Base-by-base conservation (phyloP, 2,329 filamentous ascomycete species). In the Cladophialophora yegresii region DNA sequence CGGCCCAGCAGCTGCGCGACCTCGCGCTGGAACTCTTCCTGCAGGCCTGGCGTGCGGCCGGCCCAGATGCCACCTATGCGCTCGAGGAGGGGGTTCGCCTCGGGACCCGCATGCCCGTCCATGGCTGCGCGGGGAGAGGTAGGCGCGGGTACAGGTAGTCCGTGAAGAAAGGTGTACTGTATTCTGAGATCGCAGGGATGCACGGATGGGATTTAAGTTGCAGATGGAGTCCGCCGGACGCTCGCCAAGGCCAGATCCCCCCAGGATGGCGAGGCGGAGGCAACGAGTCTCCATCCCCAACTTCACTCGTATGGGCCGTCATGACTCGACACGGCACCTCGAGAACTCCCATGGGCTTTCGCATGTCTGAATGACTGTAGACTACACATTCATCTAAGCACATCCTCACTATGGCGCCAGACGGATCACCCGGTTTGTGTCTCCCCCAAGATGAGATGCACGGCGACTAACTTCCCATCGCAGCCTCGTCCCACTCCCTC, bases 1-100 rank as follows among this genome's bases (percentile, higher is more conserved):
- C 92, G 85, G 20, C 84, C 83, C n/a, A 99, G 85, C 51, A 97
- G 83, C 5, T 82, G 74, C 28, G 91, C 89, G 64, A 96, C 91
- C 74, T 92, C 89, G 65, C 81, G 80, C 65, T 89, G 89, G 77
- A 96, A 86, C 20, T 79, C 73, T 54, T 80, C 73, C 54, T 89
- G 82, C 12, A 91, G 80, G 0, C 84, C 78, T n/a, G 81, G 82
- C 22, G 28, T 16, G 8, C 22, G 43, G 22, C 85, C 82, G 57
- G 87, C 85, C 75, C 86, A 89, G 69, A 89, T 78, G 70, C 89
- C 90, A 26, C 68, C 66, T 49, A 71, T 66, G 16, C 65, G 51
- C 20, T 55, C 58, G 40, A 69, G 63, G n/a, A 69, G 58, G 13
- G 64, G 58, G 51, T 62, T 61, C 6, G 61, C 58, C 23, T 59